A percentile compares a stretch with the other conserved stretches of the same genome.
Evolutionary conservation across 2,329 filamentous ascomycete genomes (phyloP).

Genomic region (Pestalotiopsis sp.): DNA sequence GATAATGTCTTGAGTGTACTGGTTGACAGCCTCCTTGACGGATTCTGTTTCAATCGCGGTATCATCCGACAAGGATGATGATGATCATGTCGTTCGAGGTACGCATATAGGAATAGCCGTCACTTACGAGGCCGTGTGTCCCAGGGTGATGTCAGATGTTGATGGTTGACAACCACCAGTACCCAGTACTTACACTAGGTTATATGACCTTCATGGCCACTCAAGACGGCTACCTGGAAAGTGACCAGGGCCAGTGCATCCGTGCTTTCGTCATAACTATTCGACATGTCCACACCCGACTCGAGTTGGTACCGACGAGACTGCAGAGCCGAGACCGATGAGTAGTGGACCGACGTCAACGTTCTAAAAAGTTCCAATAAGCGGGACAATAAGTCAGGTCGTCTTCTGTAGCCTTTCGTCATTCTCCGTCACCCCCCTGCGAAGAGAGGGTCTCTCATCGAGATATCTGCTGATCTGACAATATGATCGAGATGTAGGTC

Average conservation of each 20-base stretch:
- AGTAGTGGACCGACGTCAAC: background rate
- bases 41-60: background rate
- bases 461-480: background rate
- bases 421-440: background rate
- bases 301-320: background rate
- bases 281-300: background rate
- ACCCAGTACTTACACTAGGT: too few relatives aligned
- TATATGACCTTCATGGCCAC: too few relatives aligned
- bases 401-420: background rate
- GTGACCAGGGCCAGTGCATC: background rate
- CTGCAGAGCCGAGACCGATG: background rate
- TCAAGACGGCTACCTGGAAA: too few relatives aligned
- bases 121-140: background rate
- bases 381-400: background rate
- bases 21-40: background rate
- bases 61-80: background rate
- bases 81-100: background rate
- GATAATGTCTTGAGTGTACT: background rate
- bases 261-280: background rate
- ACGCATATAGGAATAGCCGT: background rate
- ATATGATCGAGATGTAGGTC: background rate
- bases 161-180: background rate
- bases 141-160: background rate
- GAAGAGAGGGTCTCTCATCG: background rate
- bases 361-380: background rate